Conservation (phyloP, 1,139 yeast genomes). For the Pichia inconspicua region DNA sequence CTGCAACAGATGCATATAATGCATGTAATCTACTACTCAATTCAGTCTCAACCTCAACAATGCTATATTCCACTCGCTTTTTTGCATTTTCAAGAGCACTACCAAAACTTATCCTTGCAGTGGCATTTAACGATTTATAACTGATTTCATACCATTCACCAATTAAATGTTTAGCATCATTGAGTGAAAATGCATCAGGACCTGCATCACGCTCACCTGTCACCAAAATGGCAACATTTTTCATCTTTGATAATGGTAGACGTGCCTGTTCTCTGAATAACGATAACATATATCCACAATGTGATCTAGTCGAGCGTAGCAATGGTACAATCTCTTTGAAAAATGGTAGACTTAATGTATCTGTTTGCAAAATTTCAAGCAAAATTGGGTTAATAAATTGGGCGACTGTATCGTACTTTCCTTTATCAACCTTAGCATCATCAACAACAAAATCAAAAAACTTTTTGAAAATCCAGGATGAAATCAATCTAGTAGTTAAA, state of each 20-base stretch:
- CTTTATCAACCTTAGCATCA: slow-evolving; percentile 16
- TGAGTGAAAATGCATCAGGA: slow-evolving; percentile 81
- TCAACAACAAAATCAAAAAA: slow-evolving; percentile 42
- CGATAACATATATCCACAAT: slow-evolving; percentile 74
- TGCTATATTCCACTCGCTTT: slow-evolving; percentile 55
- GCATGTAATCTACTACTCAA: slow-evolving; percentile 49
- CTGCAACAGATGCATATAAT: slow-evolving; percentile 67
- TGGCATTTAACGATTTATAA: slow-evolving; percentile 56
- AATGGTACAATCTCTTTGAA: slow-evolving; percentile 86
- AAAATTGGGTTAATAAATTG: slow-evolving; percentile 9
- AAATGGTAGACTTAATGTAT: slow-evolving; percentile 39
- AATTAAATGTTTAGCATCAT: slow-evolving; percentile 65
- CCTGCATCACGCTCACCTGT: slow-evolving; percentile 96
- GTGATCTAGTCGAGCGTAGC: slow-evolving; percentile 75
- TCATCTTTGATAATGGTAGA: slow-evolving; percentile 66
- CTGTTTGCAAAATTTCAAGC: slow-evolving; percentile 4
- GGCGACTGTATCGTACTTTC: slow-evolving; percentile 14
- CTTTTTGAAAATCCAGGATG: slow-evolving; percentile 66
- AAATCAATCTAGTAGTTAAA: slow-evolving; percentile 72
- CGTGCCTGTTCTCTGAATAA: slow-evolving; percentile 73
- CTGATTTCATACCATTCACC: slow-evolving; percentile 61
- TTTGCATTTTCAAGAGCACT: slow-evolving; percentile 77
- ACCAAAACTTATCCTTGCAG: slow-evolving; percentile 63
- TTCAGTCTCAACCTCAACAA: slow-evolving; percentile 59
- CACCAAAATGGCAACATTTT: slow-evolving; percentile 79